Evolutionary conservation across 768 basidiomycete genomes (phyloP), one percentile per base, ranked within the genome.

Genomic region (Kwoniella botswanensis): DNA sequence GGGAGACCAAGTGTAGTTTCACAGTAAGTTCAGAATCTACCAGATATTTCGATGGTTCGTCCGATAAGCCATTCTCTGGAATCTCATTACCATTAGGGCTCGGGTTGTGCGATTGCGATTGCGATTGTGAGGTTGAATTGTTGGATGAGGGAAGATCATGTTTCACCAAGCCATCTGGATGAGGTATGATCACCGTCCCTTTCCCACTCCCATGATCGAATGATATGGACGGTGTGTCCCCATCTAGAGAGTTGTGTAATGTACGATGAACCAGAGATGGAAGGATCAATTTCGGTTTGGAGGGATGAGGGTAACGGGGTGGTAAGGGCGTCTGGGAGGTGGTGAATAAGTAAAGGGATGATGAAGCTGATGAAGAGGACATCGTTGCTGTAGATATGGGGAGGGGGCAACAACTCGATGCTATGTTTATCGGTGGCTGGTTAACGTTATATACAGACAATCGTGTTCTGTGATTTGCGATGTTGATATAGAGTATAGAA

Each of bases 211-310:
- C 6, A 4, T 69, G 13, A 13, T 21, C 11, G n/a, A 42, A 53
- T 9, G 63, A 50, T 5, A 55, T 24, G 1, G 72, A 73, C 1
- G 76, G 71, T 17, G 75, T 57, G 1, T 77, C 67, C 2, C 62
- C 64, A 53, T 83, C 82, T 11, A 83, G 68, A 2, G 79, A 75
- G 22, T 66, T 63, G 63, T 83, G 82, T 10, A 83, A 72, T 26
- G 79, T 63, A 12, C 79, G 75, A 67, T 83, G 82, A 11, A 83
- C 64, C 18, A 83, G 66, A 3, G 81, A 70, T 2, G 82, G 82
- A 22, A 83, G 53, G 43, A 78, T 53, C 9, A 81, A 64, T 12
- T 22, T 24, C 13, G 78, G 81, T 68, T 74, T 80, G 46, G 24
- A 68, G 4, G 81, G 81, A 43, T 73, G 70, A 3, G 79, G 70